phyloP scores from a whole-genome alignment of 352 stramenopile species.

The Pythium biforme region DNA sequence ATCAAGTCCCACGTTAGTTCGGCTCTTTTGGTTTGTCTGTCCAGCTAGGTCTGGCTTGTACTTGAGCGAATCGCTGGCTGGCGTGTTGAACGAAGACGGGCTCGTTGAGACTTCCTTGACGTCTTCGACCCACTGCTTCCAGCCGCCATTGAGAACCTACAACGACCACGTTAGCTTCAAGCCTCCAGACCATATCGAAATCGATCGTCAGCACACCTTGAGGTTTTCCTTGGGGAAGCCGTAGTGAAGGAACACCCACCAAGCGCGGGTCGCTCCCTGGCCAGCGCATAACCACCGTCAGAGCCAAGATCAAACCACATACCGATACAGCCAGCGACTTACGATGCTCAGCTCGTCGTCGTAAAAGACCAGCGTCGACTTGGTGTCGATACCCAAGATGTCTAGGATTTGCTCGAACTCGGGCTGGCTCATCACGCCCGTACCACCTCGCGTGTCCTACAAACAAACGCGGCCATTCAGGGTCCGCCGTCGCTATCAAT shows the following conservation, averaged over 20 bases:
- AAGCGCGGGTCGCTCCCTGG: slow-evolving; percentile 64
- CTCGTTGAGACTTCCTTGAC: slow-evolving; percentile 44
- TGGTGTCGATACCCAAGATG: slow-evolving; percentile 39
- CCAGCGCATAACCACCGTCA: not conserved
- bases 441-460: slow-evolving; percentile 40
- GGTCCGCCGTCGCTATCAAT: not conserved
- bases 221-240: slow-evolving; percentile 71
- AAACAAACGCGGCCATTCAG: not conserved
- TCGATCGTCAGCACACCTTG: slow-evolving; percentile 37
- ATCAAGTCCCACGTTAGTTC: not conserved
- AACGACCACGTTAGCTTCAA: not conserved
- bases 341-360: slow-evolving; percentile 72
- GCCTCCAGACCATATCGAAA: not conserved
- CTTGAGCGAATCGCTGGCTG: slow-evolving; percentile 10
- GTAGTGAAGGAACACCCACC: slow-evolving; percentile 81
- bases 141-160: slow-evolving; percentile 67
- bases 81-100: slow-evolving; percentile 13
- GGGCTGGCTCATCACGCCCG: slow-evolving; percentile 39
- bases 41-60: not conserved
- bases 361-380: slow-evolving; percentile 76
- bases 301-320: not conserved
- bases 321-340: not conserved
- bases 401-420: slow-evolving; percentile 49
- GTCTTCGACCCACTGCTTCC: slow-evolving; percentile 63
- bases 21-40: too few species aligned